Base-by-base conservation (phyloP, 352 stramenopile species). In the Elongisporangium anandrum region DNA sequence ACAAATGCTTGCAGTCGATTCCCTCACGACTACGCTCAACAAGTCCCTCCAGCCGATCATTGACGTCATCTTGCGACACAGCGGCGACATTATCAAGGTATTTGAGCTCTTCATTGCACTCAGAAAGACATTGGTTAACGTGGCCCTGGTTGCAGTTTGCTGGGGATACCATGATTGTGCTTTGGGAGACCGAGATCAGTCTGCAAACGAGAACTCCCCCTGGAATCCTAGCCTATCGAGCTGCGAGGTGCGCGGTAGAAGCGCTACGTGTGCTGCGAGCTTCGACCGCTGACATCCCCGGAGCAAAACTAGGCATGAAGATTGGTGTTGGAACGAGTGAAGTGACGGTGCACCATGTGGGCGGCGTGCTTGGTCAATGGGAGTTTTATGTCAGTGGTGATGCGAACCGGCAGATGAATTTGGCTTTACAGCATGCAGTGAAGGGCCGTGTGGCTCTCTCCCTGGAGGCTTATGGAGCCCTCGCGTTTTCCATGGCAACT, bases 341-440 rank as follows among this genome's bases (percentile, higher is more conserved):
- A 22, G 68, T 95, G 47, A 87, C 84, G 0, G 79, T 77, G 1
- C 90, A 92, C 54, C 82, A 95, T 60, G 82, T 96, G 2, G 88
- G 88, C 2, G 88, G 88, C 4, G 70, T 94, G 16, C 61, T 90
- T 5, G 82, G 92, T 49, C 78, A 85, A 0, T 96, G 85, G 85
- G 88, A 96, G 54, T 96, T 95, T 55, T 94, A 93, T 53, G 53
- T 95, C 15, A 87, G 81, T 16, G 88, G 88, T 24, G 76, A 89
- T 39, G 87, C 81, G 17, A 94, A 92, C 50, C 54, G 79, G 0
- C 83, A 96, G 41, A 92, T 94, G 78, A 90, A 79, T 41, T 60
- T 69, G 24, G 81, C 85, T 0, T 81, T 95, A 20, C 72, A 83
- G 48, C 77, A 87, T 52, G 79, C 85, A 0, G 58, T 68, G 38